Evolutionary conservation across 371 early-diverging fungal species (phyloP).

Genomic region (Saksenaea vasiformis): DNA sequence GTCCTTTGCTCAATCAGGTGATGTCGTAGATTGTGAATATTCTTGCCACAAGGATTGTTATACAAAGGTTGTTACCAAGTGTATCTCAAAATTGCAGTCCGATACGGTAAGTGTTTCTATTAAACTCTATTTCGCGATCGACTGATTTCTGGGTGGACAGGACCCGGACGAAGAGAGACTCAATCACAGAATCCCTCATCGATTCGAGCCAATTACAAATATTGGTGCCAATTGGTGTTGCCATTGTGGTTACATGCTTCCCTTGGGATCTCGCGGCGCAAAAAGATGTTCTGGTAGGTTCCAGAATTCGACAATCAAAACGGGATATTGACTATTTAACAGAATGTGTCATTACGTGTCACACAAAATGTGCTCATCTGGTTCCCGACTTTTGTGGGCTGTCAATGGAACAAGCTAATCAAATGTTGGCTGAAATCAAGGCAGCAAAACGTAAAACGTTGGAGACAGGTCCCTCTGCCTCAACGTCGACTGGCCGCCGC

Average conservation of each 20-base stretch:
- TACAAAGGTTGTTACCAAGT: constrained; percentile 85
- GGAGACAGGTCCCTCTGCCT: constrained; percentile 14
- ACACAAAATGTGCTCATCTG: constrained; percentile 84
- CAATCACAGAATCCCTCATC: constrained; percentile 94
- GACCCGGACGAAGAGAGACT: constrained; percentile 70
- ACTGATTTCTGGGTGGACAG: constrained; percentile 14
- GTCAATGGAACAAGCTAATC: constrained; percentile 81
- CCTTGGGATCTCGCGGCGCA: constrained; percentile 74
- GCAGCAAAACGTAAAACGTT: constrained; percentile 52
- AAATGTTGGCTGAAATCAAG: constrained; percentile 80
- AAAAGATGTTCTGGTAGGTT: constrained; percentile 61
- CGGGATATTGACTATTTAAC: not conserved
- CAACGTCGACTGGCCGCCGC: constrained; percentile 8
- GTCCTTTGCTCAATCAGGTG: not conserved
- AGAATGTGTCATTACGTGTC: constrained; percentile 86
- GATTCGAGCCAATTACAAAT: constrained; percentile 81
- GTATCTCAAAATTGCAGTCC: constrained; percentile 73
- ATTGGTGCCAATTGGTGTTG: constrained; percentile 93
- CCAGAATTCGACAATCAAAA: not conserved
- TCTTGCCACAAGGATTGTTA: constrained; percentile 94
- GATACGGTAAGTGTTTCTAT: constrained; percentile 66
- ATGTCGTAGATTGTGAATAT: constrained; percentile 81
- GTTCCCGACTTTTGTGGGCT: constrained; percentile 96
- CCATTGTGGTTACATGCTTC: constrained; percentile 97
- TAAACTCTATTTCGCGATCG: constrained; percentile 80